phyloP scores from a whole-genome alignment of 2,329 filamentous ascomycete species.

The Teratosphaeria viscida region DNA sequence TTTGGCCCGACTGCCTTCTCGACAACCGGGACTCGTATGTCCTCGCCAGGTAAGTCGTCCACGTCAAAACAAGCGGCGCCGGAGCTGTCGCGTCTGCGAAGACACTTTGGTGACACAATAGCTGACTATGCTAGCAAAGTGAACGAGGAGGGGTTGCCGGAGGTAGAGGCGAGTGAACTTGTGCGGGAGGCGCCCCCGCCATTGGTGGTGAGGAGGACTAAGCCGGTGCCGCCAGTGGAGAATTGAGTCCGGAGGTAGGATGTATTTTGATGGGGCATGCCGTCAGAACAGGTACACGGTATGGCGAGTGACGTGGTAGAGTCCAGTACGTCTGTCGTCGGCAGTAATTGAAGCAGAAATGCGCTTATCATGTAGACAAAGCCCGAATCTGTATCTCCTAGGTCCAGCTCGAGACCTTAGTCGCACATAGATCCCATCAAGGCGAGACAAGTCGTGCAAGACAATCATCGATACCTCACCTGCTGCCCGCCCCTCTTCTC shows the following conservation, averaged over 20 bases:
- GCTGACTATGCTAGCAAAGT: not conserved
- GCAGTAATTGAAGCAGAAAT: too few relatives aligned
- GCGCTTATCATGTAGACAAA: too few relatives aligned
- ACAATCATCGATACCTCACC: slow-evolving; percentile 35
- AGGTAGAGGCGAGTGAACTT: not conserved
- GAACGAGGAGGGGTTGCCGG: not conserved
- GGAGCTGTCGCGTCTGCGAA: not conserved
- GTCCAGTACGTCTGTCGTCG: too few relatives aligned
- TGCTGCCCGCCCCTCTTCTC: slow-evolving; percentile 43
- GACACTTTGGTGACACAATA: not conserved
- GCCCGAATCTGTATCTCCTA: too few relatives aligned
- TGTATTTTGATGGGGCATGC: not conserved
- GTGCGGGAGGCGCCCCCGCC: not conserved
- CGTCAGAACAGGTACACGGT: not conserved
- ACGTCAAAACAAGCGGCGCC: not conserved
- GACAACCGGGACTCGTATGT: not conserved
- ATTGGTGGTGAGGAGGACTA: not conserved
- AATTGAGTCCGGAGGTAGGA: not conserved
- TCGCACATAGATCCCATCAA: not conserved
- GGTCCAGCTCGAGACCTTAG: not conserved
- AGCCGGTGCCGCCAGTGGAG: not conserved
- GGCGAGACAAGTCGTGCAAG: not conserved
- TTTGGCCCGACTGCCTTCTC: not conserved
- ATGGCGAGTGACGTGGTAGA: not conserved
- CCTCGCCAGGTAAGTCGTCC: not conserved